Conservation (phyloP, 2,329 filamentous ascomycete species). For the Plenodomus tracheiphilus region DNA sequence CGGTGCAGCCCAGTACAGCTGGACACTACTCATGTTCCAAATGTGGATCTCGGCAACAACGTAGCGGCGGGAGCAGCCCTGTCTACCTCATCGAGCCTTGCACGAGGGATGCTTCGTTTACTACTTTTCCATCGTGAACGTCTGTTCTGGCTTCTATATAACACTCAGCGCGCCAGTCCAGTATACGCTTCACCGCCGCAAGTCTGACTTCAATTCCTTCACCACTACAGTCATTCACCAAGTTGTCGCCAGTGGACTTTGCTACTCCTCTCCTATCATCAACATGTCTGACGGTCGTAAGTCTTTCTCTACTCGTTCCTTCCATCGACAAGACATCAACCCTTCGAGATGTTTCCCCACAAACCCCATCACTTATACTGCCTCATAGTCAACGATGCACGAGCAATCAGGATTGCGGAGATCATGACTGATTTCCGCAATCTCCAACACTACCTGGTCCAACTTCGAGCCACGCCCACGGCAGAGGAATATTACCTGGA, state of each 20-base stretch:
- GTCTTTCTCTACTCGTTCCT: constrained; percentile 27
- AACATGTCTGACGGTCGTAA: constrained; percentile 62
- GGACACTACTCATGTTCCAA: constrained; percentile 39
- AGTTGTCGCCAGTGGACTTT: constrained; percentile 20
- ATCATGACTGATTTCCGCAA: constrained; percentile 68
- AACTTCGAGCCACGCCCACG: constrained; percentile 55
- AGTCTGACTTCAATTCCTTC: constrained; percentile 18
- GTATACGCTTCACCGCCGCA: constrained; percentile 22
- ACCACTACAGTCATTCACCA: constrained; percentile 6
- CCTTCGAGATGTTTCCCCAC: not conserved
- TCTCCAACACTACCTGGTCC: constrained; percentile 61
- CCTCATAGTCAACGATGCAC: constrained; percentile 62
- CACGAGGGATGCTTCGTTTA: constrained; percentile 18
- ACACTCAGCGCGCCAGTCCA: constrained; percentile 37
- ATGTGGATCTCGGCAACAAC: constrained; percentile 43
- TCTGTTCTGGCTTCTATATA: constrained; percentile 38
- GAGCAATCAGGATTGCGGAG: constrained; percentile 64
- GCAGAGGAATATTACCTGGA: constrained; percentile 62
- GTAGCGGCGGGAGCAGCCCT: constrained; percentile 44
- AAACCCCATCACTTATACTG: constrained; percentile 12
- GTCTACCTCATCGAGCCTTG: constrained; percentile 35
- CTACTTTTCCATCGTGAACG: constrained; percentile 27
- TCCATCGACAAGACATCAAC: not conserved
- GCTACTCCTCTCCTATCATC: constrained; percentile 3
- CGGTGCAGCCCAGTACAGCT: constrained; percentile 36